phyloP scores from a whole-genome alignment of 139 green algal species.

The Micractinium conductrix region DNA sequence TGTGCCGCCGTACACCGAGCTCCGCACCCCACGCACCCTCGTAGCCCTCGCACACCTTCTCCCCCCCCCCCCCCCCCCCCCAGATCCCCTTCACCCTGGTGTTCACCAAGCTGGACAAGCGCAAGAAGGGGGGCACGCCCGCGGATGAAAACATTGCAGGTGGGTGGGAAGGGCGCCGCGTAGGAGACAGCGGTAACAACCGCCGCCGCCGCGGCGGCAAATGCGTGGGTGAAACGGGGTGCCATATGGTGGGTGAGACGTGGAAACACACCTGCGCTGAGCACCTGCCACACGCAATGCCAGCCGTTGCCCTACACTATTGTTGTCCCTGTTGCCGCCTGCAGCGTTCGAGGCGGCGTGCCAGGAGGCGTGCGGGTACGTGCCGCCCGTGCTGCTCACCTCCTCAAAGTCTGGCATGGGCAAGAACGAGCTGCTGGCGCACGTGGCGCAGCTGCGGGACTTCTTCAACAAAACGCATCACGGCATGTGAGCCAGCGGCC shows the following conservation, averaged over 20 bases:
- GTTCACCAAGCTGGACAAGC: conserved; percentile 87
- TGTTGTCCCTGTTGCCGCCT: too few species aligned
- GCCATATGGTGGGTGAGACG: too few species aligned
- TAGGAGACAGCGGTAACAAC: conserved; percentile 60
- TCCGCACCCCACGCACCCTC: too few species aligned
- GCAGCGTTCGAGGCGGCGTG: conserved; percentile 18
- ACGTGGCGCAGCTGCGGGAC: conserved; percentile 65
- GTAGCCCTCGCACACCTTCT: too few species aligned
- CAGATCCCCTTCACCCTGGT: conserved; percentile 87
- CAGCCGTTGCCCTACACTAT: too few species aligned
- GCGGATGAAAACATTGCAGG: conserved; percentile 61
- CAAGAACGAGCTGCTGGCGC: conserved; percentile 63
- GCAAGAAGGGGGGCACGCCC: conserved; percentile 62
- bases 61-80: not conserved
- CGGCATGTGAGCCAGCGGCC: conserved; percentile 21
- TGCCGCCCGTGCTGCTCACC: conserved; percentile 65
- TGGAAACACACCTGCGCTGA: too few species aligned
- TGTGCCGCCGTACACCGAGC: too few species aligned
- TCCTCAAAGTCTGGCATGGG: conserved; percentile 50
- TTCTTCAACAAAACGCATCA: conserved; percentile 29
- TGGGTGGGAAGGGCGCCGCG: too few species aligned
- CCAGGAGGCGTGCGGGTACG: conserved; percentile 49
- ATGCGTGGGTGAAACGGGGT: too few species aligned
- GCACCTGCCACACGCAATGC: too few species aligned
- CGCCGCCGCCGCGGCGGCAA: too few species aligned